Evolutionary conservation across 2,329 filamentous ascomycete genomes (phyloP).

Genomic region (Ceratocystis variospora): DNA sequence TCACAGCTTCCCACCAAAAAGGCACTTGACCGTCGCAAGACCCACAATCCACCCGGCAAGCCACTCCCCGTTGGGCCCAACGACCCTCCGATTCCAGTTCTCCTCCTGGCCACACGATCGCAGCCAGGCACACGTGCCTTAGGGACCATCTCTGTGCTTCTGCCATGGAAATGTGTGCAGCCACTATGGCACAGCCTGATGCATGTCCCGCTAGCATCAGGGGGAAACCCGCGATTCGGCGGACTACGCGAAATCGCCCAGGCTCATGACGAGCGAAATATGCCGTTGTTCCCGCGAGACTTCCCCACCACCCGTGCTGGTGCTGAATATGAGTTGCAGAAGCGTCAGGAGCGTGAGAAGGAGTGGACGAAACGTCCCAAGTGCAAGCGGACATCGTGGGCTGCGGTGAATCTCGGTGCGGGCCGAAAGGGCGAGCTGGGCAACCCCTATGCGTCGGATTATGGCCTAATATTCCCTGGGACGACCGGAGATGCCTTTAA

Average conservation of each 20-base stretch:
- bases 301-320: constrained; percentile 68
- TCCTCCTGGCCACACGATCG: constrained; percentile 50
- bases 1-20: constrained; percentile 60
- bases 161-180: constrained; percentile 81
- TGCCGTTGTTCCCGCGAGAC: constrained; percentile 78
- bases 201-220: constrained; percentile 65
- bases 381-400: constrained; percentile 65
- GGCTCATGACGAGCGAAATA: constrained; percentile 62
- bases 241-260: constrained; percentile 70
- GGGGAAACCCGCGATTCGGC: constrained; percentile 68
- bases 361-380: constrained; percentile 48
- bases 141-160: constrained; percentile 67
- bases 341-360: constrained; percentile 38
- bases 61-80: constrained; percentile 41
- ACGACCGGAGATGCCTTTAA: constrained; percentile 17
- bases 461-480: constrained; percentile 49
- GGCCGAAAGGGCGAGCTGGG: constrained; percentile 72
- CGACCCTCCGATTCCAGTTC: constrained; percentile 66
- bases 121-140: constrained; percentile 37
- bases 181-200: constrained; percentile 78
- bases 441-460: constrained; percentile 69
- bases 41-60: constrained; percentile 46
- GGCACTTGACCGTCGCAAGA: constrained; percentile 63
- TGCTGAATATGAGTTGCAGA: constrained; percentile 58
- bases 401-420: constrained; percentile 57